Conservation (phyloP, 2,329 filamentous ascomycete genomes). For the Ciborinia camelliae region DNA sequence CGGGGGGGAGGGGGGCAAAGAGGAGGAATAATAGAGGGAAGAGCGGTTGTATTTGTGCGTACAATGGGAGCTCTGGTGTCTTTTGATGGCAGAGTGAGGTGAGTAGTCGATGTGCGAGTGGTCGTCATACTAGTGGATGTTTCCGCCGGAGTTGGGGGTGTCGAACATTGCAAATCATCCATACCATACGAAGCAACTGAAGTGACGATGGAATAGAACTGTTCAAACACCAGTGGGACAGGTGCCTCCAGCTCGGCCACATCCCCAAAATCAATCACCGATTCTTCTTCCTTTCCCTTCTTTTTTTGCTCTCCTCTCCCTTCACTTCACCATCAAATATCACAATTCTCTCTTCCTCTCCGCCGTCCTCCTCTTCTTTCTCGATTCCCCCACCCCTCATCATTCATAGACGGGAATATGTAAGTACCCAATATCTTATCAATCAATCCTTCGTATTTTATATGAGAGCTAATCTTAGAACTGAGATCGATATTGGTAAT, state of each 20-base stretch:
- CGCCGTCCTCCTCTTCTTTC: constrained; percentile 39
- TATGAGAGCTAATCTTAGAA: constrained; percentile 62
- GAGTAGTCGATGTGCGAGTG: neutral
- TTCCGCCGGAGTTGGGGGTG: neutral
- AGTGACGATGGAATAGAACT: neutral
- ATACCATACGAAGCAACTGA: neutral
- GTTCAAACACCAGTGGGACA: neutral
- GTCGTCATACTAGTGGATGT: neutral
- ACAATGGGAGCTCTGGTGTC: neutral
- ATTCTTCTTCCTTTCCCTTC: neutral
- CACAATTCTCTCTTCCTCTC: constrained; percentile 25
- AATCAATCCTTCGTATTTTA: constrained; percentile 64
- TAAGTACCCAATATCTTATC: constrained; percentile 58
- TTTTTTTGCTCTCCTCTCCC: too few species aligned
- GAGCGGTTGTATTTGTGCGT: neutral
- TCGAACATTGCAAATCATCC: neutral
- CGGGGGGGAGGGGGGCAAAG: neutral
- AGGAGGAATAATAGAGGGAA: neutral
- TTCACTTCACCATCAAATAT: constrained; percentile 33
- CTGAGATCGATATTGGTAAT: constrained; percentile 57
- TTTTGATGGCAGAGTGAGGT: neutral
- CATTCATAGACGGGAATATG: constrained; percentile 56
- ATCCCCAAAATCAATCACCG: neutral
- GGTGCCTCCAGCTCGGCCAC: neutral
- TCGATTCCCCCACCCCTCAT: constrained; percentile 51